These are phyloP conservation scores for Penicillium herquei DNA, from an alignment of 495 filamentous ascomycete species.

Conservation along the genomic window DNA sequence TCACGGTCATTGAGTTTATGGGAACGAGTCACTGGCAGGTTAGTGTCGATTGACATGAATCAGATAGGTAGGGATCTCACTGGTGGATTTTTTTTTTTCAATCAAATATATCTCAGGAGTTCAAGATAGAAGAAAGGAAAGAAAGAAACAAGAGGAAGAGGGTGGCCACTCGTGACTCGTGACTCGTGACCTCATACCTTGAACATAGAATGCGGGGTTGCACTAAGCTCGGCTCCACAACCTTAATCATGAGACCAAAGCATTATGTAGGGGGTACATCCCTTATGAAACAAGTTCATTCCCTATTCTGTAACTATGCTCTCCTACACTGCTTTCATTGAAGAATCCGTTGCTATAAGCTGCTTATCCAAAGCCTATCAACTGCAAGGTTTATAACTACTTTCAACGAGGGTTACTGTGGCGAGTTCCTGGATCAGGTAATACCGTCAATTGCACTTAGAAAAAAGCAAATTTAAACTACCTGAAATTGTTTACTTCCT, in stretches of 20 bases:
- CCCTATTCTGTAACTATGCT: too few species aligned
- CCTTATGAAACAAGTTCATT: too few species aligned
- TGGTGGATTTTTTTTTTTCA: slow-evolving; percentile 4
- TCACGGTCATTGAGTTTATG: slow-evolving; percentile 91
- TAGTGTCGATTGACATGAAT: background rate
- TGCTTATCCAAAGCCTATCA: too few species aligned
- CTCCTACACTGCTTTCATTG: too few species aligned
- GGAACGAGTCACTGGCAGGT: slow-evolving; percentile 78
- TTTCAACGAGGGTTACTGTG: too few species aligned
- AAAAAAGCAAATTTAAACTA: too few species aligned
- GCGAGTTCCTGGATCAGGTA: too few species aligned
- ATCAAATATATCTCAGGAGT: background rate
- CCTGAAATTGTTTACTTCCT: too few species aligned
- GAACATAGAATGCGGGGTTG: slow-evolving; percentile 17
- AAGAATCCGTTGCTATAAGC: too few species aligned
- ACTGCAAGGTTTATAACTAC: too few species aligned
- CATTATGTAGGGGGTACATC: too few species aligned
- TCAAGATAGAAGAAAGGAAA: background rate
- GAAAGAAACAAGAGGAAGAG: background rate
- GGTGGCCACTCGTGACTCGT: slow-evolving; percentile 17
- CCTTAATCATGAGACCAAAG: slow-evolving; percentile 11
- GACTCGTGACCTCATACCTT: slow-evolving; percentile 27
- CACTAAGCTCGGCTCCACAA: slow-evolving; percentile 20
- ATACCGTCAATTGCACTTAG: too few species aligned
- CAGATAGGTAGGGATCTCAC: background rate